Evolutionary conservation across 306 rosid genomes (phyloP).

Genomic region (Vigna mungo): DNA sequence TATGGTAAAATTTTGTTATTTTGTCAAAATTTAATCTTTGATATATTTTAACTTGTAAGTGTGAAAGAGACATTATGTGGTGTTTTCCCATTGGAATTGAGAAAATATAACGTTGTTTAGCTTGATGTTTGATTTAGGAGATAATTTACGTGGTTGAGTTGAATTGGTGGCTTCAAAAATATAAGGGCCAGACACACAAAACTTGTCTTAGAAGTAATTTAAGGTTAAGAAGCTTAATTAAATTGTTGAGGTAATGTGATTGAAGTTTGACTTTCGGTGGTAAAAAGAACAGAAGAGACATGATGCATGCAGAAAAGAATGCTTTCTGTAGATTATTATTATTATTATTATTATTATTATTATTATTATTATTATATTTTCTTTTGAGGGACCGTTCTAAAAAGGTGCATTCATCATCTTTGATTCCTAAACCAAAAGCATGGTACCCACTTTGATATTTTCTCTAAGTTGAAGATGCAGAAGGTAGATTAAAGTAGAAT

Average conservation of each 20-base stretch:
- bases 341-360: not conserved
- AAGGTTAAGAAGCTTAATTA: not conserved
- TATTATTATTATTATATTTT: not conserved
- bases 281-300: conserved; percentile 36
- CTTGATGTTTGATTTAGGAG: not conserved
- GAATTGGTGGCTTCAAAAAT: conserved; percentile 15
- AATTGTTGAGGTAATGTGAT: not conserved
- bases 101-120: conserved; percentile 11
- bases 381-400: conserved; percentile 20
- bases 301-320: conserved; percentile 9
- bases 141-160: conserved; percentile 18
- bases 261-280: conserved; percentile 18
- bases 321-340: conserved; percentile 17
- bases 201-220: conserved; percentile 16
- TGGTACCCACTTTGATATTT: conserved; percentile 26
- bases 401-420: conserved; percentile 1
- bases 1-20: not conserved
- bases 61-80: not conserved
- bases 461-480: not conserved
- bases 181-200: not conserved
- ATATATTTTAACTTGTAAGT: not conserved
- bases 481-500: conserved; percentile 18
- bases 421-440: not conserved
- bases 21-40: not conserved
- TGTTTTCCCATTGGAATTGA: not conserved